Conservation (phyloP, 2,329 filamentous ascomycete genomes). For the Fonsecaea pedrosoi region DNA sequence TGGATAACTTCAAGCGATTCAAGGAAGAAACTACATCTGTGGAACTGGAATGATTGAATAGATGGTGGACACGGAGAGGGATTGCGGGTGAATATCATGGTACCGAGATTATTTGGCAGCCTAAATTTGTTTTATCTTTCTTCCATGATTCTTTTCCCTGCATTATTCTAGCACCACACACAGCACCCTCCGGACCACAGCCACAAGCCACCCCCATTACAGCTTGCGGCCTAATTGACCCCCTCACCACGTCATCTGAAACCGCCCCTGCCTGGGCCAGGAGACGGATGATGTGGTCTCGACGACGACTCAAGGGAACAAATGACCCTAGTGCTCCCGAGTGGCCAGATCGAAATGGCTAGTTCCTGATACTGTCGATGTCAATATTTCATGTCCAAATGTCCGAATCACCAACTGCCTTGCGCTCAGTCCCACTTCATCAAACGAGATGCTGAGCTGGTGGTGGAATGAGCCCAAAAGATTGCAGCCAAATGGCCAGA, state of each 20-base stretch:
- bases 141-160: neutral
- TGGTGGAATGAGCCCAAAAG: neutral
- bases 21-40: neutral
- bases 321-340: neutral
- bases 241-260: neutral
- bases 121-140: neutral
- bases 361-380: neutral
- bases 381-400: neutral
- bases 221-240: neutral
- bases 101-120: neutral
- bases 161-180: neutral
- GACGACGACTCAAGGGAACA: neutral
- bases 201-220: neutral
- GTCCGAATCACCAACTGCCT: neutral
- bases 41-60: neutral
- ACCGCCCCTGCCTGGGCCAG: neutral
- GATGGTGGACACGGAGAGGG: neutral
- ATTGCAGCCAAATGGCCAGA: slow-evolving; percentile 12
- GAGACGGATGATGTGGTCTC: neutral
- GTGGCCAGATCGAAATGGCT: neutral
- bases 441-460: slow-evolving; percentile 6
- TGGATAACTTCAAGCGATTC: slow-evolving; percentile 5
- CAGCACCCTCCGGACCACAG: neutral
- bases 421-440: neutral
- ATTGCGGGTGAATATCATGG: neutral